phyloP scores from a whole-genome alignment of 2,329 filamentous ascomycete genomes.

The Ophiostoma pallidulum region DNA sequence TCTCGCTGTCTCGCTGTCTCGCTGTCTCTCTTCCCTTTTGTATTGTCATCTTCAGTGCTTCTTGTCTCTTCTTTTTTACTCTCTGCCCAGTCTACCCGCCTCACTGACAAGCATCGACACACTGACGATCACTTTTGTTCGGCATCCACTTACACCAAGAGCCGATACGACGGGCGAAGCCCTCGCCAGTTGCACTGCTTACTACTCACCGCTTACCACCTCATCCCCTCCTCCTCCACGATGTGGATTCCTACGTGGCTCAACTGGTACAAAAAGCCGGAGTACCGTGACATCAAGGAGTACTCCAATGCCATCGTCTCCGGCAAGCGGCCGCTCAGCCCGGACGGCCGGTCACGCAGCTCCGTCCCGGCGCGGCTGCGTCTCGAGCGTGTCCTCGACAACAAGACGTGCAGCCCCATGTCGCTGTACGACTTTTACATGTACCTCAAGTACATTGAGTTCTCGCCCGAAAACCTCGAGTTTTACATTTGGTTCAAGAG shows the following conservation, averaged over 20 bases:
- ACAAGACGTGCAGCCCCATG: slow-evolving; percentile 41
- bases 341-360: slow-evolving; percentile 27
- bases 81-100: too few relatives aligned
- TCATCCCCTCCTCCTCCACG: neutral
- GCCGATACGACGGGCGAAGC: too few relatives aligned
- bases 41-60: too few relatives aligned
- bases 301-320: slow-evolving; percentile 30
- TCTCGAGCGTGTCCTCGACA: slow-evolving; percentile 37
- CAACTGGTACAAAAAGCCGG: slow-evolving; percentile 40
- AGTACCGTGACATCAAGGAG: slow-evolving; percentile 38
- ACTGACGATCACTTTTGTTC: too few relatives aligned
- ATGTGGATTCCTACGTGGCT: slow-evolving; percentile 29
- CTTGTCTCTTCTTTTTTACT: too few relatives aligned
- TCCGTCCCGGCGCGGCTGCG: slow-evolving; percentile 31
- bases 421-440: slow-evolving; percentile 42
- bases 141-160: too few relatives aligned
- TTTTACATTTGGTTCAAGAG: slow-evolving; percentile 41
- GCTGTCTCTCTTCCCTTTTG: neutral
- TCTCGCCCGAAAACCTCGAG: slow-evolving; percentile 39
- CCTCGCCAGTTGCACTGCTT: too few relatives aligned
- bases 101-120: too few relatives aligned
- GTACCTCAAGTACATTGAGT: slow-evolving; percentile 41
- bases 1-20: too few relatives aligned
- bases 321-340: slow-evolving; percentile 28
- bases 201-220: neutral